Evolutionary conservation across 2,329 filamentous ascomycete species (phyloP).

Genomic region (Thyridium curvatum): DNA sequence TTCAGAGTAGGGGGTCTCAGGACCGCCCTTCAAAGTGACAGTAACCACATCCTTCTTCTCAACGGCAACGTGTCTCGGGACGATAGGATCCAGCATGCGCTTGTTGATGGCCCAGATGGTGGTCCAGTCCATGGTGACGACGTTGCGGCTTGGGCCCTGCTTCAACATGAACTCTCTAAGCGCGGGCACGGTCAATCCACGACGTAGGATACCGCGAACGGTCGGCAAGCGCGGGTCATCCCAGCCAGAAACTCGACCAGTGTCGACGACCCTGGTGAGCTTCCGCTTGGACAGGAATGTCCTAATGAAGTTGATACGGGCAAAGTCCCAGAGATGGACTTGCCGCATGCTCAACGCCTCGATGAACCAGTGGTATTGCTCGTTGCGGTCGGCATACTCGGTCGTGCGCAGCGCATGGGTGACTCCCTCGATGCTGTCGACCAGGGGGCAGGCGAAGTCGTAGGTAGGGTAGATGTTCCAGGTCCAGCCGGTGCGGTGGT

Average conservation of each 20-base stretch:
- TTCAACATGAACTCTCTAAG: slow-evolving; percentile 79
- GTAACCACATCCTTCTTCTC: slow-evolving; percentile 65
- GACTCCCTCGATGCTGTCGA: slow-evolving; percentile 75
- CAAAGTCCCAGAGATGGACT: slow-evolving; percentile 82
- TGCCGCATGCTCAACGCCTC: slow-evolving; percentile 66
- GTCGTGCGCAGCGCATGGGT: slow-evolving; percentile 79
- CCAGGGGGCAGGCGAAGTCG: slow-evolving; percentile 78
- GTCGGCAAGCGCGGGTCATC: slow-evolving; percentile 85
- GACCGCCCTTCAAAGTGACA: slow-evolving; percentile 61
- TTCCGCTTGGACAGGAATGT: slow-evolving; percentile 84
- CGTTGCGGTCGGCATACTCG: slow-evolving; percentile 82
- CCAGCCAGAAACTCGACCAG: slow-evolving; percentile 74
- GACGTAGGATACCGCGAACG: slow-evolving; percentile 63
- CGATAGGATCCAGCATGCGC: slow-evolving; percentile 73
- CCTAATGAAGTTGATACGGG: slow-evolving; percentile 75
- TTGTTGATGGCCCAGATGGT: slow-evolving; percentile 70
- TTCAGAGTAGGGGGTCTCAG: slow-evolving; percentile 55
- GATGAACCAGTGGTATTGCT: slow-evolving; percentile 82
- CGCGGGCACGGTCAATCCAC: slow-evolving; percentile 73
- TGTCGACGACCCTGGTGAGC: slow-evolving; percentile 75
- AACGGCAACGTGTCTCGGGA: slow-evolving; percentile 69
- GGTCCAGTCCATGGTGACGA: slow-evolving; percentile 79
- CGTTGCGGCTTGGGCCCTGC: slow-evolving; percentile 78
- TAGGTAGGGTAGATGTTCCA: slow-evolving; percentile 89
- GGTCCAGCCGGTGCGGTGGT: slow-evolving; percentile 71